A percentile compares a stretch with the other conserved stretches of the same genome.
Conservation (phyloP, 257 asterid genomes). For the Nicotiana obtusifolia region DNA sequence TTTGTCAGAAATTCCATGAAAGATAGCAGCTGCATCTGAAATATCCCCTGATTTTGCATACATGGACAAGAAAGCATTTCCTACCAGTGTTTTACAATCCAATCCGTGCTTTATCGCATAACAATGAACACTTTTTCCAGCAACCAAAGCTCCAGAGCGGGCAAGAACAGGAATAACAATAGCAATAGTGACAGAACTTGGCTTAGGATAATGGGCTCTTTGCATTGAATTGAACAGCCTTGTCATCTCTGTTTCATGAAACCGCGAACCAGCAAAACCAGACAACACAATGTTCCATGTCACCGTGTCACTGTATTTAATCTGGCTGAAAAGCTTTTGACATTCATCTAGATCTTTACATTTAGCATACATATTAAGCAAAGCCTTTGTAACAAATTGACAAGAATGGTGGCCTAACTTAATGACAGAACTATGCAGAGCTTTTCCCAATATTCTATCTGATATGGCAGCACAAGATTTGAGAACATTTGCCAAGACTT, state of each 20-base stretch:
- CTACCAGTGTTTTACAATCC: conserved; percentile 64
- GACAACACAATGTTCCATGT: conserved; percentile 74
- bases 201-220: conserved; percentile 30
- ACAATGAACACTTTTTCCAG: conserved; percentile 53
- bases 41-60: conserved; percentile 62
- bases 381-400: conserved; percentile 44
- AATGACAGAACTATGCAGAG: conserved; percentile 48
- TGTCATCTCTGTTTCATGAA: conserved; percentile 43
- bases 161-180: conserved; percentile 62
- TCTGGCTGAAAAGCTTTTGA: conserved; percentile 41
- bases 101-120: conserved; percentile 56
- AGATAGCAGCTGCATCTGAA: conserved; percentile 48
- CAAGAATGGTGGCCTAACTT: conserved; percentile 58
- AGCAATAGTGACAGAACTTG: conserved; percentile 60
- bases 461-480: conserved; percentile 53
- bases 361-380: conserved; percentile 85
- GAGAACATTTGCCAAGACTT: conserved; percentile 42
- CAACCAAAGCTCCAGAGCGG: conserved; percentile 34
- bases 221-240: conserved; percentile 41
- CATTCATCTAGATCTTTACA: conserved; percentile 59
- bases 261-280: conserved; percentile 50
- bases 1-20: conserved; percentile 50
- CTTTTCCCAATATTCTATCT: conserved; percentile 40
- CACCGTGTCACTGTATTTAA: conserved; percentile 43
- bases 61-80: conserved; percentile 73